These are phyloP conservation scores for Saturnispora bothae DNA, from an alignment of 805 yeast species.

Conservation along the genomic window DNA sequence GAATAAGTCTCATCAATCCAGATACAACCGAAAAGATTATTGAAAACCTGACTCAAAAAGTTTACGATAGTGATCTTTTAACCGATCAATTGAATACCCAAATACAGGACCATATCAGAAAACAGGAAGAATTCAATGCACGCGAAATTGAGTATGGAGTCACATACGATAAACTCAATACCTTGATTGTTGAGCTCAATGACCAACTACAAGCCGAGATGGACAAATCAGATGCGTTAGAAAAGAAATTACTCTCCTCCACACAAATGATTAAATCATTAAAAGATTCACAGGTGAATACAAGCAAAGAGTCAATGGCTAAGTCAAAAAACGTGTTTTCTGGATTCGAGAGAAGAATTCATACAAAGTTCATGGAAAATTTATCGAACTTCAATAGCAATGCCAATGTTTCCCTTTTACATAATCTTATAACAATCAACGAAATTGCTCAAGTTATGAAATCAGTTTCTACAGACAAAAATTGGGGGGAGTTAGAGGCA, in stretches of 20 bases:
- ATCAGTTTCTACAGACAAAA: too few species aligned
- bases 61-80: slow-evolving; percentile 20
- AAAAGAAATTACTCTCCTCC: slow-evolving; percentile 1
- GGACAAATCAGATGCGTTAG: neutral
- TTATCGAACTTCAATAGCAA: too few species aligned
- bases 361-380: too few species aligned
- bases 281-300: slow-evolving; percentile 11
- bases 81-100: neutral
- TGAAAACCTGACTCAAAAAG: slow-evolving; percentile 14
- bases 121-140: slow-evolving; percentile 32
- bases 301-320: too few species aligned
- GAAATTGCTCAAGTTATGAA: too few species aligned
- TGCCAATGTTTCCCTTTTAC: too few species aligned
- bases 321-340: too few species aligned
- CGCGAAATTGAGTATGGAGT: slow-evolving; percentile 36
- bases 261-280: slow-evolving; percentile 12
- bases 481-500: too few species aligned
- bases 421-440: too few species aligned
- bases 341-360: too few species aligned
- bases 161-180: slow-evolving; percentile 34
- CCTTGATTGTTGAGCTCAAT: slow-evolving; percentile 27
- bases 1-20: slow-evolving; percentile 9
- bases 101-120: slow-evolving; percentile 19
- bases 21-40: slow-evolving; percentile 8
- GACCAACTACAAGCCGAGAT: neutral